Conservation (phyloP, 257 asterid species). For the Marsdenia floribunda region DNA sequence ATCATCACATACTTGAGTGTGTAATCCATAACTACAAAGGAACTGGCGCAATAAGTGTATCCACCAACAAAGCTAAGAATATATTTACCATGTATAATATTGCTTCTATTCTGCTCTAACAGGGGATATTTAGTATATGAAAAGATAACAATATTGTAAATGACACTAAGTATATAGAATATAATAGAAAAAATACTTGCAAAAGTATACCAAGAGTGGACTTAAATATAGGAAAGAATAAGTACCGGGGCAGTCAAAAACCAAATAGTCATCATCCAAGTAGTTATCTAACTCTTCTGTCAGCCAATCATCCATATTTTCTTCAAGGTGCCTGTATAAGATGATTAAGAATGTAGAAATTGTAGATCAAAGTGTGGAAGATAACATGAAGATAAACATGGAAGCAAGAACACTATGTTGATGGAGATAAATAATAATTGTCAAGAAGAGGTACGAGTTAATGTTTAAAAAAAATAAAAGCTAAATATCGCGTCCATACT, state of each 20-base stretch:
- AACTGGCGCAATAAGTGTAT: not conserved
- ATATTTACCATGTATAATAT: not conserved
- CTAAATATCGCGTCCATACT: slow-evolving; percentile 36
- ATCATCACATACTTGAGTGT: not conserved
- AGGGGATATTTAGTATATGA: not conserved
- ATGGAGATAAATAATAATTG: not conserved
- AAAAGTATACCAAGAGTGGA: not conserved
- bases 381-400: not conserved
- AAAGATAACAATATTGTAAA: not conserved
- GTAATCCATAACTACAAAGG: not conserved
- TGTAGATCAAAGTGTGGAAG: not conserved
- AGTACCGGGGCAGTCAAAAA: slow-evolving; percentile 94
- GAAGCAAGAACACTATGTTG: not conserved
- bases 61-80: not conserved
- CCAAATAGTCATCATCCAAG: slow-evolving; percentile 85
- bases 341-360: slow-evolving; percentile 47
- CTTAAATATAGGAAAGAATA: not conserved
- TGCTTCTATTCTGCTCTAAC: not conserved
- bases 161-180: not conserved
- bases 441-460: slow-evolving; percentile 5
- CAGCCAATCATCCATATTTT: slow-evolving; percentile 89
- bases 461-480: not conserved
- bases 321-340: slow-evolving; percentile 74
- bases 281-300: slow-evolving; percentile 88
- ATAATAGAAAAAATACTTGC: not conserved